Evolutionary conservation across 768 basidiomycete genomes (phyloP).

Genomic region (Psilocybe sp.): DNA sequence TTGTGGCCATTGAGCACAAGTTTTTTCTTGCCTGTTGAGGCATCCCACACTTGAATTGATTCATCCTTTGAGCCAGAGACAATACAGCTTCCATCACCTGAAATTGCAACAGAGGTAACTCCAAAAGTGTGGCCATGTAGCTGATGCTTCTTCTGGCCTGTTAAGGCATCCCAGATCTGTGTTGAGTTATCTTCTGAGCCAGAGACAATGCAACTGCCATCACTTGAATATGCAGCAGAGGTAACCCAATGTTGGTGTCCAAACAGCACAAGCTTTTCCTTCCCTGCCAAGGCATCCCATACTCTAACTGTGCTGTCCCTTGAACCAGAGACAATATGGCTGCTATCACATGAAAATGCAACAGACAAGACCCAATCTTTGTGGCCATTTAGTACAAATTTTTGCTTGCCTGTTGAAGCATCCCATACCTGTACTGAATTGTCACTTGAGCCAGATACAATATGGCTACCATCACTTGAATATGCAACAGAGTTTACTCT

Average conservation of each 20-base stretch:
- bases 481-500: neutral
- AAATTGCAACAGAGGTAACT: slow-evolving; percentile 2
- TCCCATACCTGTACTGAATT: slow-evolving; percentile 10
- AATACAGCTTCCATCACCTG: neutral
- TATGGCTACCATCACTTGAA: neutral
- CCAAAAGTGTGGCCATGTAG: neutral
- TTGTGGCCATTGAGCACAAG: neutral
- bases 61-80: slow-evolving; percentile 3
- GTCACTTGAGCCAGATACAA: slow-evolving; percentile 4
- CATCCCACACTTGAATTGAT: slow-evolving; percentile 11
- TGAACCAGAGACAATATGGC: slow-evolving; percentile 5
- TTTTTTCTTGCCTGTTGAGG: neutral
- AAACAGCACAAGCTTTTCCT: no score
- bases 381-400: neutral
- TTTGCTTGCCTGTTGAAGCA: slow-evolving; percentile 1
- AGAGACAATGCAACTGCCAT: no score
- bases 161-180: slow-evolving; percentile 5
- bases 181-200: no score
- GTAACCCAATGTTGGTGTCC: no score
- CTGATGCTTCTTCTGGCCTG: neutral
- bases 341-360: slow-evolving; percentile 2
- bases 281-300: slow-evolving; percentile 2
- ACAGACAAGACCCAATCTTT: neutral
- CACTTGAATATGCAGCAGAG: no score
- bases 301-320: neutral